Conservation (phyloP, 352 stramenopile species). For the Globisporangium cylindrosporum region DNA sequence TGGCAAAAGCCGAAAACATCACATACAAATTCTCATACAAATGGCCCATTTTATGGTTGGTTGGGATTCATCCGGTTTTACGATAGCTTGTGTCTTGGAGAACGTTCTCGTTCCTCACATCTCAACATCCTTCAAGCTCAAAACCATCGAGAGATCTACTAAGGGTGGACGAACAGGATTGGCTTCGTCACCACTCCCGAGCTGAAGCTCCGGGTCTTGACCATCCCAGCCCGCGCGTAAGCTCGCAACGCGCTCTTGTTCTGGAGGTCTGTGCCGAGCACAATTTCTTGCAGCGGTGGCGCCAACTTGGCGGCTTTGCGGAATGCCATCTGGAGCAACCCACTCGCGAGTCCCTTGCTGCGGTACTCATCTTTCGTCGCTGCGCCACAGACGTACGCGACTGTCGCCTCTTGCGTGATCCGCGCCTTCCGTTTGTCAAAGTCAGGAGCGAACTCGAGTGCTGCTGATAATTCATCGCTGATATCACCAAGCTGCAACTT, state of each 20-base stretch:
- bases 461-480: neutral
- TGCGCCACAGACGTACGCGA: neutral
- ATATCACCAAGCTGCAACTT: neutral
- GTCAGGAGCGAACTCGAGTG: neutral
- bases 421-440: constrained; percentile 2
- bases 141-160: neutral
- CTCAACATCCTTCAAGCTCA: neutral
- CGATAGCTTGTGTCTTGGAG: too few species aligned
- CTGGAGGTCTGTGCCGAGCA: constrained; percentile 16
- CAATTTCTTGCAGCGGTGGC: constrained; percentile 2
- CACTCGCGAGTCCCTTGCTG: neutral
- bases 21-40: too few species aligned
- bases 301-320: neutral
- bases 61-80: too few species aligned
- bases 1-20: too few species aligned
- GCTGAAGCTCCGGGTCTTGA: constrained; percentile 11
- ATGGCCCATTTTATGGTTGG: too few species aligned
- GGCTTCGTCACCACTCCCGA: neutral
- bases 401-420: neutral
- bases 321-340: neutral
- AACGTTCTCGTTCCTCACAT: too few species aligned
- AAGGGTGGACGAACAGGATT: constrained; percentile 1
- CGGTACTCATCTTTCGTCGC: neutral
- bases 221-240: constrained; percentile 22
- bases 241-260: constrained; percentile 19